These are phyloP conservation scores for Colletotrichum filicis DNA, from an alignment of 2,329 filamentous ascomycete genomes.

Conservation along the genomic window DNA sequence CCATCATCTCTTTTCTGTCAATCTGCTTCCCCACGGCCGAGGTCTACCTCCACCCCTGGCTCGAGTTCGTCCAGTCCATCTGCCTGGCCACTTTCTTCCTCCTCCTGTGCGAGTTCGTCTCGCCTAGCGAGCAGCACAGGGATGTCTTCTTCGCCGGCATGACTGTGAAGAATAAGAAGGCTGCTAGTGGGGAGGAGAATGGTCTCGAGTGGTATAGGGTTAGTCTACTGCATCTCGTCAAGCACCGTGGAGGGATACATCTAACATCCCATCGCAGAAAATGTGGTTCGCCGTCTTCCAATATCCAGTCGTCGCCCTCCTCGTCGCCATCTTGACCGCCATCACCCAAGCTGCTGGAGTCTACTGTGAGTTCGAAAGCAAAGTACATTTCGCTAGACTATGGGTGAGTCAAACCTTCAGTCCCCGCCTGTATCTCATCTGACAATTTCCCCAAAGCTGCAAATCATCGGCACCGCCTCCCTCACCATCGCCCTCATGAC, in stretches of 20 bases:
- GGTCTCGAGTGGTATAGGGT: slow-evolving; percentile 47
- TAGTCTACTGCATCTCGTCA: not conserved
- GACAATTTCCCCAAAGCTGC: slow-evolving; percentile 31
- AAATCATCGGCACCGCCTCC: slow-evolving; percentile 40
- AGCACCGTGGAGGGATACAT: not conserved
- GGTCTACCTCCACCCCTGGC: slow-evolving; percentile 52
- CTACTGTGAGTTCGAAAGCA: slow-evolving; percentile 45
- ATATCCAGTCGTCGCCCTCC: slow-evolving; percentile 48
- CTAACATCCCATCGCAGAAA: slow-evolving; percentile 36
- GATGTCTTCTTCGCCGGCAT: slow-evolving; percentile 50
- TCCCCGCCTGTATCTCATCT: not conserved
- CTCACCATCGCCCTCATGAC: slow-evolving; percentile 39
- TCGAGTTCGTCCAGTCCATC: slow-evolving; percentile 51
- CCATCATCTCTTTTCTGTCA: slow-evolving; percentile 50
- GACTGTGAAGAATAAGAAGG: slow-evolving; percentile 42
- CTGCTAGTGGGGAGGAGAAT: slow-evolving; percentile 37
- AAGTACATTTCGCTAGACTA: slow-evolving; percentile 43
- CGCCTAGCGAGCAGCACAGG: slow-evolving; percentile 45
- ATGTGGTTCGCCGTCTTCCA: slow-evolving; percentile 52
- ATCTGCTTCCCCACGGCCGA: slow-evolving; percentile 49
- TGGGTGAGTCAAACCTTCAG: slow-evolving; percentile 36
- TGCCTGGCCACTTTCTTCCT: slow-evolving; percentile 57
- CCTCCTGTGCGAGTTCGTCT: slow-evolving; percentile 54
- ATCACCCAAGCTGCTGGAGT: slow-evolving; percentile 42
- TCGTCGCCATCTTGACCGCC: slow-evolving; percentile 53